These are phyloP conservation scores for Euryodendron excelsum DNA, from an alignment of 148 eudicot species.

Conservation along the genomic window DNA sequence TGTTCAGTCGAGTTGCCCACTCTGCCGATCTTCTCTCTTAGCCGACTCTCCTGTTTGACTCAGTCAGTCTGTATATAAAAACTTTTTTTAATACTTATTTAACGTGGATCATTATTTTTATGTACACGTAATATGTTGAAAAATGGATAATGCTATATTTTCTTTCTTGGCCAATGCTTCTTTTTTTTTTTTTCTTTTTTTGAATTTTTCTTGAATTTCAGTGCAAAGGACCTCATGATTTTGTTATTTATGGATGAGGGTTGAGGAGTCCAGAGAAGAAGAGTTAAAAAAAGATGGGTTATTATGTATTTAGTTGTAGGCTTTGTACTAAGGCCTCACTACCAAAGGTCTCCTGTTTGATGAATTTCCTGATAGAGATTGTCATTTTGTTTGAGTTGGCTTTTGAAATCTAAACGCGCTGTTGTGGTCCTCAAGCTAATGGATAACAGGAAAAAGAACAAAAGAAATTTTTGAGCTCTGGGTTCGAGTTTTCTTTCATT, in stretches of 20 bases:
- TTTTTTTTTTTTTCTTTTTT: not conserved
- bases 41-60: conserved; percentile 37
- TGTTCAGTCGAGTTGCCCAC: conserved; percentile 71
- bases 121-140: too few species aligned
- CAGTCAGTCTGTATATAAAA: not conserved
- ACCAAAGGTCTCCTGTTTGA: conserved; percentile 1
- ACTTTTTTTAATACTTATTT: too few species aligned
- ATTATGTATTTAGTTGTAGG: too few species aligned
- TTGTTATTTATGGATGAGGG: not conserved
- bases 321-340: too few species aligned
- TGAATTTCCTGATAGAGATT: not conserved
- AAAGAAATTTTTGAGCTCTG: too few species aligned
- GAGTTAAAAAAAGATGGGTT: not conserved
- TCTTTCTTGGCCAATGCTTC: too few species aligned
- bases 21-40: conserved; percentile 56
- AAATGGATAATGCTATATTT: too few species aligned
- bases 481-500: too few species aligned
- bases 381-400: not conserved
- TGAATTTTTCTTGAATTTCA: too few species aligned
- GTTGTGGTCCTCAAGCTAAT: too few species aligned
- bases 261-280: not conserved
- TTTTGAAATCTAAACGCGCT: not conserved
- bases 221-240: not conserved
- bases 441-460: too few species aligned
- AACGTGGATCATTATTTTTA: too few species aligned